Evolutionary conservation across 2,329 filamentous ascomycete species (phyloP), one percentile per base, ranked within the genome.

Genomic region (Claviceps pusilla): DNA sequence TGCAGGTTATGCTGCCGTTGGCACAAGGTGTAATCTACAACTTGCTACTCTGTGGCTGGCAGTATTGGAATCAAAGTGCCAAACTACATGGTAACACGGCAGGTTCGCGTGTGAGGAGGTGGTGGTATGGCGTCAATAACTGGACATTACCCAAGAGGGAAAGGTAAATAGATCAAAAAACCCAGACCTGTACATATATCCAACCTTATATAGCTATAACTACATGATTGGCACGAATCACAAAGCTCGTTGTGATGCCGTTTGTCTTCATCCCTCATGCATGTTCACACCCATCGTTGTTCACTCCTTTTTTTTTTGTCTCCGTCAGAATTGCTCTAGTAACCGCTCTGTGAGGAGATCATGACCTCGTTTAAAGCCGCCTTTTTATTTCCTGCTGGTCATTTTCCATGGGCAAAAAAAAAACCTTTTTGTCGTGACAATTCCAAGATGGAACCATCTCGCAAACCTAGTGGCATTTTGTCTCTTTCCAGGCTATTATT

Each of bases 71-170:
- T 69, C 78, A 79, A 57, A 85, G 78, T 56, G 84, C 87, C 14
- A 82, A 83, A 64, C 76, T 95, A 60, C 83, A 82, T 58, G 93
- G 93, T 9, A 82, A 80, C 61, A 83, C 82, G 31, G 72, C 87
- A 16, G 93, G 93, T 28, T 88, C 87, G 7, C 80, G 79, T 60
- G 72, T 93, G 50, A 77, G 93, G 62, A 77, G 89, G 60, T 97
- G 91, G 93, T 98, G 93, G 91, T 96, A 89, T 73, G 80, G 79
- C 28, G 87, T 95, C 19, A 97, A 97, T 65, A 89, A 94, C 64
- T 97, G 93, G 93, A 76, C 77, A 50, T 69, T 91, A 55, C 84
- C 85, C 64, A 70, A 54, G 58, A 83, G 84, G 64, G 70, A 57
- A 10, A 42, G 41, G 45, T 46, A 52, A 46, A 41, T 28, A 48